Evolutionary conservation across 2,329 filamentous ascomycete species (phyloP).

Genomic region (Pyrenophora graminea): DNA sequence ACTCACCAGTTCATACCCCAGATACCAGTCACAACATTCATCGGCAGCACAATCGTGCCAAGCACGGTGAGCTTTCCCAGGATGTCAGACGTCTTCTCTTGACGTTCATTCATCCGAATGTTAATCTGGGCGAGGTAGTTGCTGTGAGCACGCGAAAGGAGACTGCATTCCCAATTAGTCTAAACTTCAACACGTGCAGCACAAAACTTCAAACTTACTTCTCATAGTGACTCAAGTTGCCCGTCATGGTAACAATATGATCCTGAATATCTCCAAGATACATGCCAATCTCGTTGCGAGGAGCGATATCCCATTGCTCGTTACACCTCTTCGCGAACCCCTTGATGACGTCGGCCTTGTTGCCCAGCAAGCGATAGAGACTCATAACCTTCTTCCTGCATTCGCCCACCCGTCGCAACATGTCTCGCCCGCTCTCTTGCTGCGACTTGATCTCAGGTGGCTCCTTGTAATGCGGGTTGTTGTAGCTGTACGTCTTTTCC

Average conservation of each 20-base stretch:
- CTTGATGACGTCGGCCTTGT: slow-evolving; percentile 99
- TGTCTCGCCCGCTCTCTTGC: slow-evolving; percentile 66
- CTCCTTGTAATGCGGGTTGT: slow-evolving; percentile 43
- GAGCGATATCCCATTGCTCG: slow-evolving; percentile 95
- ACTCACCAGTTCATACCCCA: slow-evolving; percentile 85
- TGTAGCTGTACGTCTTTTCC: slow-evolving; percentile 28
- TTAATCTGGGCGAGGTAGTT: slow-evolving; percentile 99
- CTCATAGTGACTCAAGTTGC: slow-evolving; percentile 93
- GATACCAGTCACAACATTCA: slow-evolving; percentile 98
- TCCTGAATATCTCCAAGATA: slow-evolving; percentile 98
- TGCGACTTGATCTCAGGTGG: slow-evolving; percentile 48
- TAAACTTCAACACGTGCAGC: not conserved
- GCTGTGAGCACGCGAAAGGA: slow-evolving; percentile 86
- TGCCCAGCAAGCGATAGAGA: slow-evolving; percentile 87
- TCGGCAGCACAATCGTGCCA: slow-evolving; percentile 93
- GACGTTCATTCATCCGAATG: slow-evolving; percentile 96
- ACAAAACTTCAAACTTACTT: slow-evolving; percentile 70
- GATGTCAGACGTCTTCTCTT: slow-evolving; percentile 93
- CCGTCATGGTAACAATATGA: slow-evolving; percentile 98
- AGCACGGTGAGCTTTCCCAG: slow-evolving; percentile 93
- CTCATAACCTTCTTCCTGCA: slow-evolving; percentile 98
- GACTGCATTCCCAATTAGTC: slow-evolving; percentile 56
- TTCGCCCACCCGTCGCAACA: slow-evolving; percentile 90
- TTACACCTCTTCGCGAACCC: slow-evolving; percentile 98
- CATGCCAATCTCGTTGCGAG: slow-evolving; percentile 92